Percentiles rank a stretch among this genome's conserved stretches.
Evolutionary conservation across 1,139 yeast species (phyloP).

Genomic region (Candida gigantensis): DNA sequence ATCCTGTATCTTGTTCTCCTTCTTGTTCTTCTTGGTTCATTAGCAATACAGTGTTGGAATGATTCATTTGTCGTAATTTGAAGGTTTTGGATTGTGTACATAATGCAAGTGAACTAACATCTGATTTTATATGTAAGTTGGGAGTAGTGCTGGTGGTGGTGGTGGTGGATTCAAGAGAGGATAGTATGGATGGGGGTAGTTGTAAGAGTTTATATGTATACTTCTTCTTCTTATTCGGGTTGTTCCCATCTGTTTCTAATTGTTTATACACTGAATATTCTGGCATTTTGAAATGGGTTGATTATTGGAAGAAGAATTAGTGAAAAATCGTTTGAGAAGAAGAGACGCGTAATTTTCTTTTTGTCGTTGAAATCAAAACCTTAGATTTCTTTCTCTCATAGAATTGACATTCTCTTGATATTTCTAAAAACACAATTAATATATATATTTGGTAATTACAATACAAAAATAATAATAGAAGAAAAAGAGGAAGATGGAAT

Average conservation of each 20-base stretch:
- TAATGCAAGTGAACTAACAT: conserved; percentile 50
- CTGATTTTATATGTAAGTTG: conserved; percentile 55
- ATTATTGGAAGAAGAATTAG: neutral
- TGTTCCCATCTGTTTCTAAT: conserved; percentile 19
- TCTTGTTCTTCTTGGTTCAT: conserved; percentile 34
- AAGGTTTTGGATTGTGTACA: conserved; percentile 63
- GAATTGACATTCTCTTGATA: too few species aligned
- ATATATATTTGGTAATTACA: too few species aligned
- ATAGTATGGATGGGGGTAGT: conserved; percentile 55
- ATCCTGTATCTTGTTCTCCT: conserved; percentile 14
- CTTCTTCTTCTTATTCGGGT: conserved; percentile 11
- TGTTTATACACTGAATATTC: conserved; percentile 27
- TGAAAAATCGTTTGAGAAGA: too few species aligned
- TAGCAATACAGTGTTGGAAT: conserved; percentile 76
- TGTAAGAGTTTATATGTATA: conserved; percentile 57
- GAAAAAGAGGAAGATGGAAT: too few species aligned
- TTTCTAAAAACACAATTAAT: too few species aligned
- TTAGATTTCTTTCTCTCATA: too few species aligned
- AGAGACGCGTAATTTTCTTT: neutral
- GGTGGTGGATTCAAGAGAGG: conserved; percentile 34
- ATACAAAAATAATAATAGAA: too few species aligned
- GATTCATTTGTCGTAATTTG: conserved; percentile 75
- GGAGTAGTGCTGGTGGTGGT: too few species aligned
- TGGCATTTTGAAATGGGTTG: conserved; percentile 3
- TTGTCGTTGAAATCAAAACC: too few species aligned